Percentiles rank a stretch among this genome's conserved stretches.
Conservation (phyloP, 129 eudicot species). For the Centrapalus pauciflorus region DNA sequence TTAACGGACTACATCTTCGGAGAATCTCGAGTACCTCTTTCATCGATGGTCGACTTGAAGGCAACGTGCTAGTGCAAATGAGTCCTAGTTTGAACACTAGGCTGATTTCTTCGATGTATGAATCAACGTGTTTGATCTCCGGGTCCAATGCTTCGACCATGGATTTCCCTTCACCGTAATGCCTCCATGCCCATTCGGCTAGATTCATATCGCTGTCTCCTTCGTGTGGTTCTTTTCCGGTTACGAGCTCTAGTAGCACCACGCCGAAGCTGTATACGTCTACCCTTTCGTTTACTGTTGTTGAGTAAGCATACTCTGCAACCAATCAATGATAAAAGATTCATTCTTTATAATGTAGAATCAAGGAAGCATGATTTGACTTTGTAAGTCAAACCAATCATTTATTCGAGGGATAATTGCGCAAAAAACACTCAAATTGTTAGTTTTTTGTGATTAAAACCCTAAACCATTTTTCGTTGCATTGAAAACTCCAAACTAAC, state of each 20-base stretch:
- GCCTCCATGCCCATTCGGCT: slow-evolving; percentile 89
- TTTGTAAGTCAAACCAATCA: slow-evolving; percentile 5
- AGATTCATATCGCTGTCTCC: slow-evolving; percentile 62
- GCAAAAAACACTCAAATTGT: no score
- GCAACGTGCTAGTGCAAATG: slow-evolving; percentile 66
- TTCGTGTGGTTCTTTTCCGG: slow-evolving; percentile 67
- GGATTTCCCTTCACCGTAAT: slow-evolving; percentile 48
- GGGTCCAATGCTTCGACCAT: slow-evolving; percentile 47
- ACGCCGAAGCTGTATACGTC: slow-evolving; percentile 89
- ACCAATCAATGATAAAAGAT: neutral
- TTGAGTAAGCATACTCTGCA: slow-evolving; percentile 75
- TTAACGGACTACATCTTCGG: slow-evolving; percentile 29
- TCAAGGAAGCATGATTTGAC: neutral
- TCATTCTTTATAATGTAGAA: neutral
- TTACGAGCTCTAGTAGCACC: slow-evolving; percentile 73
- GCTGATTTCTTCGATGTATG: slow-evolving; percentile 51
- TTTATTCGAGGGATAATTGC: no score
- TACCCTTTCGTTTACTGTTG: slow-evolving; percentile 59
- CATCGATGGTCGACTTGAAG: slow-evolving; percentile 78
- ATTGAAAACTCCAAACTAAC: no score
- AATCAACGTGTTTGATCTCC: slow-evolving; percentile 41
- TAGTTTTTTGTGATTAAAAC: no score
- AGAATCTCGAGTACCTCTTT: slow-evolving; percentile 68
- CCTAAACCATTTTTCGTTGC: no score
- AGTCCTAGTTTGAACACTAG: slow-evolving; percentile 65